Conservation (phyloP, 2,329 filamentous ascomycete species). For the Cladosporium velox region DNA sequence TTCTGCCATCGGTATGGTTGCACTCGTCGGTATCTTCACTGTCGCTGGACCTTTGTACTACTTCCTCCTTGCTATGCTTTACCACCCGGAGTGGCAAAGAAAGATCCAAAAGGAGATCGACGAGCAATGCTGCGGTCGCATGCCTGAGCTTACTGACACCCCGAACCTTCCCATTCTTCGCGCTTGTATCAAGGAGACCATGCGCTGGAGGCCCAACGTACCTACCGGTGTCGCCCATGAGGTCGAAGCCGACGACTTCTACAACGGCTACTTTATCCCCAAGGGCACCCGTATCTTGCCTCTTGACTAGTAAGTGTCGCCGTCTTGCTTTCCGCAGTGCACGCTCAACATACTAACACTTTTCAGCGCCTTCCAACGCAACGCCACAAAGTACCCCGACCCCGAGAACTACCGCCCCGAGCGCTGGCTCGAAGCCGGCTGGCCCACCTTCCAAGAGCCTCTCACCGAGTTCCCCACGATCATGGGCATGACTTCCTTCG, state of each 20-base stretch:
- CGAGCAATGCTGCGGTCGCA: conserved; percentile 44
- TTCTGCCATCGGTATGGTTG: conserved; percentile 39
- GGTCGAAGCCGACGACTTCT: conserved; percentile 54
- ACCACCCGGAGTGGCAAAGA: conserved; percentile 52
- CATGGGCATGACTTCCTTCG: conserved; percentile 65
- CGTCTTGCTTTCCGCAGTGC: not conserved
- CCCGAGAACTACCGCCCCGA: conserved; percentile 65
- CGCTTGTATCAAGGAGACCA: conserved; percentile 39
- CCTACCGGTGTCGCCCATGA: conserved; percentile 58
- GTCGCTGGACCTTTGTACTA: conserved; percentile 35
- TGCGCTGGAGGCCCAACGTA: conserved; percentile 53
- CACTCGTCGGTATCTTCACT: conserved; percentile 40
- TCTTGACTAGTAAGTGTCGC: conserved; percentile 50
- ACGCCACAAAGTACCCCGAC: conserved; percentile 61
- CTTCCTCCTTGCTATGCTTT: conserved; percentile 46
- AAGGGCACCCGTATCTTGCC: conserved; percentile 56
- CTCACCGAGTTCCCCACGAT: conserved; percentile 65
- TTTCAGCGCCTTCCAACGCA: conserved; percentile 56
- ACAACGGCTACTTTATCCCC: conserved; percentile 55
- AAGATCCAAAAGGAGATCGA: conserved; percentile 51
- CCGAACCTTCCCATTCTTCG: conserved; percentile 37
- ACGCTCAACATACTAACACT: not conserved
- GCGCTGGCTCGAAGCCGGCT: conserved; percentile 63
- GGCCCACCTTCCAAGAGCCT: conserved; percentile 66
- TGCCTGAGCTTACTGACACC: conserved; percentile 46